Conservation (phyloP, 768 basidiomycete genomes). For the Russula sp. region DNA sequence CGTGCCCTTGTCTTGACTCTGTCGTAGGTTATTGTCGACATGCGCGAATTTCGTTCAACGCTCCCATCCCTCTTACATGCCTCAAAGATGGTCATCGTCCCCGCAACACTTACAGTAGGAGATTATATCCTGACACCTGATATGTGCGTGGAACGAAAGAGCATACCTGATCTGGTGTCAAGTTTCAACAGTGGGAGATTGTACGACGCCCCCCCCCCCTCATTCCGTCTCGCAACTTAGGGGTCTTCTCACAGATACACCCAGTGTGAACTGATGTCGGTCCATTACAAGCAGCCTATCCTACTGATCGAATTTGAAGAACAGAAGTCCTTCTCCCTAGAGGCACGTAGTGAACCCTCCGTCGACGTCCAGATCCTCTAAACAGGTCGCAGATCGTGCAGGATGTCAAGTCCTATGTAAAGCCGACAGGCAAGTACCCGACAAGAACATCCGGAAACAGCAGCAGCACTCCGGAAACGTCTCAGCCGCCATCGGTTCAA, state of each 20-base stretch:
- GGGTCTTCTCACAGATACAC: conserved; percentile 58
- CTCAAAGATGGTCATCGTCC: conserved; percentile 70
- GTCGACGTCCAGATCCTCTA: background rate
- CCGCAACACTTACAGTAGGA: conserved; percentile 88
- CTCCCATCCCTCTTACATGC: conserved; percentile 88
- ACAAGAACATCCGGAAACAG: conserved; percentile 41
- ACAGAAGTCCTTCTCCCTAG: conserved; percentile 89
- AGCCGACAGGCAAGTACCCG: conserved; percentile 52
- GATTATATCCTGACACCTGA: conserved; percentile 95
- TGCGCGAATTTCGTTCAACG: conserved; percentile 93
- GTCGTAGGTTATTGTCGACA: conserved; percentile 84
- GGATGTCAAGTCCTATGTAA: conserved; percentile 63
- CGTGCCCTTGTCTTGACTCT: background rate
- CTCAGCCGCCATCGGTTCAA: conserved; percentile 58
- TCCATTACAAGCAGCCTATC: conserved; percentile 90
- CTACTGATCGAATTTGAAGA: conserved; percentile 97
- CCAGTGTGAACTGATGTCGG: conserved; percentile 96
- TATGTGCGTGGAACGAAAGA: conserved; percentile 95
- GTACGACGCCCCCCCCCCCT: conserved; percentile 43
- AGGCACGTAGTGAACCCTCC: conserved; percentile 43
- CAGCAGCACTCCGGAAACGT: conserved; percentile 29
- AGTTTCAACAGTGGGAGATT: conserved; percentile 92
- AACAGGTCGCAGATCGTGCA: conserved; percentile 44
- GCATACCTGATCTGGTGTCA: conserved; percentile 83
- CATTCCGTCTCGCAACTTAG: background rate